phyloP scores from a whole-genome alignment of 2,329 filamentous ascomycete species.

The Proliferodiscus dingleyae region DNA sequence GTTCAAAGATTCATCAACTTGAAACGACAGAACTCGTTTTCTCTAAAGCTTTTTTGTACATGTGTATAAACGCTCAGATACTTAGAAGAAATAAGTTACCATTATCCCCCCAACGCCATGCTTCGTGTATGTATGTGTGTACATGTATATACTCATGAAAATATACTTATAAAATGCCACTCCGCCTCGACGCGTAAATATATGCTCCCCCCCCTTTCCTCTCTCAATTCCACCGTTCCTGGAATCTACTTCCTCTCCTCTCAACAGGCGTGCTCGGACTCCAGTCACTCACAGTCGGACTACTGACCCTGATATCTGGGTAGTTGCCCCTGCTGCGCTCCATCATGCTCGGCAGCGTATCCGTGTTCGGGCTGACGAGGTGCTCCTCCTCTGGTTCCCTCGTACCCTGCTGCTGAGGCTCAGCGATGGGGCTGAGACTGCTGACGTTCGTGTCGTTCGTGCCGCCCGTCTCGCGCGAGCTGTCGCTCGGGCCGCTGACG shows the following conservation, averaged over 20 bases:
- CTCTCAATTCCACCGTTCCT: slow-evolving; percentile 12
- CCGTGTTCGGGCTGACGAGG: slow-evolving; percentile 20
- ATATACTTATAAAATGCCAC: no score
- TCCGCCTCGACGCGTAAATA: no score
- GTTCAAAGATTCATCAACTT: no score
- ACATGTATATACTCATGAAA: no score
- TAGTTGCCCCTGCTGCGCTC: slow-evolving; percentile 3
- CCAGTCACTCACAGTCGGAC: slow-evolving; percentile 13
- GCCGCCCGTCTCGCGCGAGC: no score
- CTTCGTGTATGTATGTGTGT: no score
- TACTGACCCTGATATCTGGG: slow-evolving; percentile 4
- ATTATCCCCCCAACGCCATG: no score
- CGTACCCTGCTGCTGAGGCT: slow-evolving; percentile 2
- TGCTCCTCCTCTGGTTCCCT: slow-evolving; percentile 3
- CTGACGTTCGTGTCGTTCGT: not conserved
- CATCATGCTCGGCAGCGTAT: slow-evolving; percentile 25
- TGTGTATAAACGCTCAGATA: no score
- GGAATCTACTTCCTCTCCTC: slow-evolving; percentile 19
- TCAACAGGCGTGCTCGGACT: slow-evolving; percentile 11
- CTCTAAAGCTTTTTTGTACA: no score
- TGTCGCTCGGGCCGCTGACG: not conserved
- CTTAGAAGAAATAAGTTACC: no score
- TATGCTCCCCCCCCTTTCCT: not conserved
- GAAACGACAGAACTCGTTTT: no score
- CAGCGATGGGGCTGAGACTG: slow-evolving; percentile 6